phyloP scores from a whole-genome alignment of 306 rosid genomes.

The Pyrus pyrifolia region DNA sequence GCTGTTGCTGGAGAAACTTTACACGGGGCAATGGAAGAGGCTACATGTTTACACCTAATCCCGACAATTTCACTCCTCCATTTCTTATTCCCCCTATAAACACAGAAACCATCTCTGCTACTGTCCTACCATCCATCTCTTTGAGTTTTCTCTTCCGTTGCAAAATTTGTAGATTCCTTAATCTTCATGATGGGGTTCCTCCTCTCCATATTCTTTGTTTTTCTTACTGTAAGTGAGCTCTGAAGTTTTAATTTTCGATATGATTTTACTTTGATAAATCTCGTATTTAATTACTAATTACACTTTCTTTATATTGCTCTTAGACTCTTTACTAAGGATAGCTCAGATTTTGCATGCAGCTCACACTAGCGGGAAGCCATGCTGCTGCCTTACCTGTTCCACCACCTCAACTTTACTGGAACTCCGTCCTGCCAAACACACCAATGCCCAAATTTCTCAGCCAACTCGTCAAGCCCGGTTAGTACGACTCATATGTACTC shows the following conservation, averaged over 20 bases:
- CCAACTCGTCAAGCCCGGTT: slow-evolving; percentile 32
- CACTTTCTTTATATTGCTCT: not conserved
- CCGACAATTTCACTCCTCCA: not conserved
- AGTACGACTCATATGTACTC: not conserved
- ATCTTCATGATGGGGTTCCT: slow-evolving; percentile 24
- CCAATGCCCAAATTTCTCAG: slow-evolving; percentile 48
- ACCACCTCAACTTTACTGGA: slow-evolving; percentile 60
- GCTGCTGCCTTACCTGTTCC: slow-evolving; percentile 18
- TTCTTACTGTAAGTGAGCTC: slow-evolving; percentile 41
- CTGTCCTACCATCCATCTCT: too few species aligned
- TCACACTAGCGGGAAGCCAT: slow-evolving; percentile 19
- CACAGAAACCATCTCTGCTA: too few species aligned
- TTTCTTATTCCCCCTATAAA: not conserved
- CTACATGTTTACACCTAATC: too few species aligned
- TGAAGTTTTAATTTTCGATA: too few species aligned
- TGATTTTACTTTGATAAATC: not conserved
- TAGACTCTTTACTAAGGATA: not conserved
- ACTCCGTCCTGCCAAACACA: slow-evolving; percentile 44
- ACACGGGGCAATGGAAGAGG: too few species aligned
- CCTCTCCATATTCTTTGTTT: slow-evolving; percentile 16
- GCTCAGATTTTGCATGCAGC: slow-evolving; percentile 16
- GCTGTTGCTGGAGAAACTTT: too few species aligned
- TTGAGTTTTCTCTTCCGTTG: too few species aligned
- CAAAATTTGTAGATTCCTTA: too few species aligned
- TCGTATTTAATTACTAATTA: not conserved